A percentile compares a stretch with the other conserved stretches of the same genome.
Evolutionary conservation across 768 basidiomycete species (phyloP).

Genomic region (Trametes cubensis): DNA sequence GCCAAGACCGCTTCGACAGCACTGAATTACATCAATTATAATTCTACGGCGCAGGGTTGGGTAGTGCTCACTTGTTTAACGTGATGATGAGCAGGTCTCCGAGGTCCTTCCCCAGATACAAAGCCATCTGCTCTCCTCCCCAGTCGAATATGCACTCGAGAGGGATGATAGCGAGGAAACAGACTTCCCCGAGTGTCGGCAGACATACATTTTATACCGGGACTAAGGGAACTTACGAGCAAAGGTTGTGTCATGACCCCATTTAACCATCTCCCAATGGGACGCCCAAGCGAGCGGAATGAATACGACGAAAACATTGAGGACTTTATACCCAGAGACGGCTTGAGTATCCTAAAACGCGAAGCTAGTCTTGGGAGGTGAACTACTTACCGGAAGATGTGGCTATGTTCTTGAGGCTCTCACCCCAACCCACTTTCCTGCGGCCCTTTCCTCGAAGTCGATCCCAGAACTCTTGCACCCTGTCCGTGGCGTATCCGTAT

Average conservation of each 20-base stretch:
- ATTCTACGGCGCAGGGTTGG: neutral
- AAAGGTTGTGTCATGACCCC: slow-evolving; percentile 46
- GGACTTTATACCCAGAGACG: slow-evolving; percentile 39
- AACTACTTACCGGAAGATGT: slow-evolving; percentile 19
- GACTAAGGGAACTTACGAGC: slow-evolving; percentile 40
- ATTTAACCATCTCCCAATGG: slow-evolving; percentile 31
- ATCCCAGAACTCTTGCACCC: slow-evolving; percentile 20
- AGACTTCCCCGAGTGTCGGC: slow-evolving; percentile 59
- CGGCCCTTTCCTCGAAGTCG: slow-evolving; percentile 17
- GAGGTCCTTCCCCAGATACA: slow-evolving; percentile 57
- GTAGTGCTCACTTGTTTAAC: slow-evolving; percentile 57
- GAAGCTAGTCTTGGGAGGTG: too few relatives aligned
- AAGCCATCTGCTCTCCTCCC: slow-evolving; percentile 57
- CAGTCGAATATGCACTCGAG: slow-evolving; percentile 69
- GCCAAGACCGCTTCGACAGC: slow-evolving; percentile 73
- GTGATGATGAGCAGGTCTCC: slow-evolving; percentile 71
- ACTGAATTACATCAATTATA: slow-evolving; percentile 36
- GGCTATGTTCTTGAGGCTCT: slow-evolving; percentile 14
- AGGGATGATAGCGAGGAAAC: slow-evolving; percentile 66
- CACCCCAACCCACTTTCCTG: slow-evolving; percentile 10
- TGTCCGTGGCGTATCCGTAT: slow-evolving; percentile 14
- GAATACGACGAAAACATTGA: slow-evolving; percentile 60
- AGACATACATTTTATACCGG: neutral
- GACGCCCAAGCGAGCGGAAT: slow-evolving; percentile 64
- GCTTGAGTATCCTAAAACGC: too few relatives aligned